Conservation (phyloP, 2,329 filamentous ascomycete genomes). For the Fusarium sp. region DNA sequence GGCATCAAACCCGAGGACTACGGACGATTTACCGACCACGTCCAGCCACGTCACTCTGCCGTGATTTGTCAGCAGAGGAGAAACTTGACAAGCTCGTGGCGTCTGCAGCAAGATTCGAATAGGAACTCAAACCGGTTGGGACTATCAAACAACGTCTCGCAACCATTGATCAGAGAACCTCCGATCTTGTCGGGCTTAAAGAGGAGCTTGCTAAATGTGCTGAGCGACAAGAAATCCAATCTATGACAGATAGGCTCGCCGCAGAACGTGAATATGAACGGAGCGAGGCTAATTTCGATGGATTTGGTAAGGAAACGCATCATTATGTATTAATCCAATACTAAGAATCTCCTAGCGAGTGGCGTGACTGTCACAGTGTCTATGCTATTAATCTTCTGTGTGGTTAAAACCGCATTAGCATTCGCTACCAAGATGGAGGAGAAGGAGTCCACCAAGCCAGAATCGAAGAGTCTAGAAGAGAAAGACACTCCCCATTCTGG, state of each 20-base stretch:
- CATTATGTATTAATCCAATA: background rate
- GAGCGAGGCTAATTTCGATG: background rate
- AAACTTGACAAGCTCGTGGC: background rate
- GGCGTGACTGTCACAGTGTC: accelerated
- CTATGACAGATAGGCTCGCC: too few species aligned
- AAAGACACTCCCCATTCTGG: background rate
- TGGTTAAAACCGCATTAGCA: accelerated
- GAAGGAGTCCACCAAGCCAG: background rate
- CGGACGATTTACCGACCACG: background rate
- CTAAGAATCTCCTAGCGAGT: background rate
- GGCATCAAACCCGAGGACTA: background rate
- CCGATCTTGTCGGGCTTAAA: background rate
- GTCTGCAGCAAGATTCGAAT: background rate
- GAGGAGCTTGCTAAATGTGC: background rate
- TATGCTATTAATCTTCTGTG: background rate
- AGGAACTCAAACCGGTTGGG: background rate
- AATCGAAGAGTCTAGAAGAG: background rate
- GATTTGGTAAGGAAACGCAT: background rate
- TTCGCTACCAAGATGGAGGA: background rate
- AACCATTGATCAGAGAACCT: background rate
- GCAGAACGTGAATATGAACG: background rate
- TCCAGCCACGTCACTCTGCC: background rate
- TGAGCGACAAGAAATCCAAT: background rate
- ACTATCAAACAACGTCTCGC: background rate
- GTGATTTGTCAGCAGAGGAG: background rate